Evolutionary conservation across 139 green algal genomes (phyloP), one percentile per base, ranked within the genome.

Genomic region (Chlamydomonas sp.): DNA sequence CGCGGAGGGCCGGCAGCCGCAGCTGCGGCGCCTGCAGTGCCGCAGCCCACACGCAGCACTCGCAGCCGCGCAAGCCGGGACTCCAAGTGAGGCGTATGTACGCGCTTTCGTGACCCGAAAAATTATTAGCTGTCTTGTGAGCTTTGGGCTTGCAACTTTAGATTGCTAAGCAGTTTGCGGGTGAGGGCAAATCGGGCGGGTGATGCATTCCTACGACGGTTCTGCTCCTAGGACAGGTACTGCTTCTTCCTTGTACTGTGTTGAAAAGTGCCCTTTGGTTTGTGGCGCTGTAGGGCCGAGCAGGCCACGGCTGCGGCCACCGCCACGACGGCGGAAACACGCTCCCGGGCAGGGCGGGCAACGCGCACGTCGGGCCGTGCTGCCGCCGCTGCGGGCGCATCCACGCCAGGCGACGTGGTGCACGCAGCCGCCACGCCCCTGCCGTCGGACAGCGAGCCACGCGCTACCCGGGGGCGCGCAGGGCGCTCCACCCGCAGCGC

Each of bases 381-480:
- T 3, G 71, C 71, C 17, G 82, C 5, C 58, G 18, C 6, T 3
- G 64, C 60, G 14, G 10, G 31, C 31, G 31, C 31, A 49, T 49
- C 31, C 31, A 49, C 20, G 69, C 60, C 59, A 1, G 20, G 61
- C 31, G 71, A 20, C 4, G 71, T 80, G 0, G 1, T 2, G 18
- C 71, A 71, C 14, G 82, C 82, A 2, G 82, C 82, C 1, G 71
- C 71, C 1, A 31, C 62, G 60, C 71, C 82, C 17, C 80, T 86
- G 58, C 80, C 80, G 5, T 79, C 82, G 62, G 82, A 86, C 63
- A 86, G 82, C 60, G 82, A 79, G 69, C 71, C 82, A 14, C 69
- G 82, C 62, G 61, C 31, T 1, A 72, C 82, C 10, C 82, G 82
- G 2, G 82, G 60, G 60, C 71, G 82, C 12, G 63, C 79, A 2